Base-by-base conservation (phyloP, 2,329 filamentous ascomycete genomes). In the Phaeoacremonium minimum region DNA sequence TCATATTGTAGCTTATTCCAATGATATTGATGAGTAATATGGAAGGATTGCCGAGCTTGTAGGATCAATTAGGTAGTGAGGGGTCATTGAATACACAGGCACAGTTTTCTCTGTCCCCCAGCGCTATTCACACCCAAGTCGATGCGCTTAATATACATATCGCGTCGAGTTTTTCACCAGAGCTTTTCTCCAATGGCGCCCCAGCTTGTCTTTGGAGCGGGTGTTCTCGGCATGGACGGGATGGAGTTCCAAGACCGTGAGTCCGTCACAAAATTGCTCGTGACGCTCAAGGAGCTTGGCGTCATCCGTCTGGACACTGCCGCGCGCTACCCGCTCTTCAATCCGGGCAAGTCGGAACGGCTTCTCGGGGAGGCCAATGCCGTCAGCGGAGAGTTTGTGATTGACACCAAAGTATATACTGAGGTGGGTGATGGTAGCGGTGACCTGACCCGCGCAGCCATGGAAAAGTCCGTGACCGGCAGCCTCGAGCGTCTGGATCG, bases 371-470 rank as follows among this genome's bases (percentile, higher is more conserved):
- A 51, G 30, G 46, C 52, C 4, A 39, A 36, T 13, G 49, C 48
- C 4, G 9, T 46, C 3, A 44, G 44, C 15, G 20, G 40, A 2
- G 37, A 35, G 1, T 63, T 63, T 30, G 28, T 39, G 4, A 40
- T 63, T 18, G 58, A 62, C 33, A 63, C 57, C 1, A 63, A 63
- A 36, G 50, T 61, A 3, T 53, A 48, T 18, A 55, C 52, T n/a
- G 47, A 56, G 14, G 44, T 45, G 7, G 15, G 30, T 3, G 55
- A 58, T 19, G 56, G 52, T 3, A 52, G 51, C 28, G 58, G 57
- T 2, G 50, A 56, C 28, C 38, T 59, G 18, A 41, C 42, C 2
- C 28, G n/a, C 5, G 44, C 50, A 3, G 50, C 53, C 2, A 47
- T 60, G 7, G 33, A 40, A 4, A 50, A 42, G 28, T 60, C 56